Base-by-base conservation (phyloP, 352 stramenopile genomes). In the Phytophthora pistaciae region DNA sequence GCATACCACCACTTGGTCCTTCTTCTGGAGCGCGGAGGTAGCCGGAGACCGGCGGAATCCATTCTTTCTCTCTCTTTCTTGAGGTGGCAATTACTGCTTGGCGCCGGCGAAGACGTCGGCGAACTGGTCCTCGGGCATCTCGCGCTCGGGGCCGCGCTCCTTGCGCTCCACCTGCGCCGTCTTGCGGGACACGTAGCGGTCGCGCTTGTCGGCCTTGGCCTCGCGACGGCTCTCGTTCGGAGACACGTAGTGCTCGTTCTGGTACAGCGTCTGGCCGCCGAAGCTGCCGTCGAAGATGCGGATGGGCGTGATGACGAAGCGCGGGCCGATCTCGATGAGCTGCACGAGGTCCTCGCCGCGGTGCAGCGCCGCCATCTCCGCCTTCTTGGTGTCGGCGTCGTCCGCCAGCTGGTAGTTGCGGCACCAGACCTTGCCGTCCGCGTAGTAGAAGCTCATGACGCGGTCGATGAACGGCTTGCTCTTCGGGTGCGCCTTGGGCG, bases 391-490 rank as follows among this genome's bases (percentile, higher is more conserved):
- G 70, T 95, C 90, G 54, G 88, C 90, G 27, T 95, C 88, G 49
- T 96, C 90, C 36, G 87, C 88, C 53, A 96, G 64, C 69, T 96
- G 98, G 85, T 99, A 99, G 82, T 99, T 99, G 66, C 98, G 94
- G 68, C 99, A 97, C 98, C 98, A 99, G 75, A 99, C 97, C 67
- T 97, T 97, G 66, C 88, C 85, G 64, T 98, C 94, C 1, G 96
- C 81, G 65, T 96, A 88, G 82, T 94, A 97, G 79, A 99, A 99
- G 77, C 85, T 97, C 94, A 99, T 99, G 54, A 99, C 90, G 60
- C 98, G 94, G 86, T 99, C 98, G 60, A 99, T 97, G 84, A 99
- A 99, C 20, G 98, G 98, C 83, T 99, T 99, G 85, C 91, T 98
- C 90, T 99, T 99, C 7, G 98, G 98, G 85, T 99, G 98, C 27